Conservation (phyloP, 306 rosid genomes). For the Medicago truncatula region MtrunA17r5.0-ANR NC_053045.1:52401501-52402000, state of each 20-base stretch:
- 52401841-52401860: conserved; percentile 78
- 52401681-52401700: conserved; percentile 59
- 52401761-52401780: conserved; percentile 75
- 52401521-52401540: conserved; percentile 95
- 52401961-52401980: neutral
- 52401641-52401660: conserved; percentile 77
- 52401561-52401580: conserved; percentile 90
- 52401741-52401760: conserved; percentile 82
- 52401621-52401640: conserved; percentile 67
- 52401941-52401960: conserved; percentile 20
- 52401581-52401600: conserved; percentile 90
- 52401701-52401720: conserved; percentile 52
- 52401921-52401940: conserved; percentile 41
- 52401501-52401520: conserved; percentile 79
- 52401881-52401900: conserved; percentile 61
- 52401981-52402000: conserved; percentile 1
- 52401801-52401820: conserved; percentile 57
- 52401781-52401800: conserved; percentile 83
- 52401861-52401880: conserved; percentile 77
- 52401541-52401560: conserved; percentile 89
- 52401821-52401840: conserved; percentile 70
- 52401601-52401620: conserved; percentile 50
- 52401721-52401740: conserved; percentile 69
- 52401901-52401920: conserved; percentile 95
- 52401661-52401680: conserved; percentile 81